These are phyloP conservation scores for Huntiella moniliformis DNA, from an alignment of 2,329 filamentous ascomycete genomes.

Conservation along the genomic window DNA sequence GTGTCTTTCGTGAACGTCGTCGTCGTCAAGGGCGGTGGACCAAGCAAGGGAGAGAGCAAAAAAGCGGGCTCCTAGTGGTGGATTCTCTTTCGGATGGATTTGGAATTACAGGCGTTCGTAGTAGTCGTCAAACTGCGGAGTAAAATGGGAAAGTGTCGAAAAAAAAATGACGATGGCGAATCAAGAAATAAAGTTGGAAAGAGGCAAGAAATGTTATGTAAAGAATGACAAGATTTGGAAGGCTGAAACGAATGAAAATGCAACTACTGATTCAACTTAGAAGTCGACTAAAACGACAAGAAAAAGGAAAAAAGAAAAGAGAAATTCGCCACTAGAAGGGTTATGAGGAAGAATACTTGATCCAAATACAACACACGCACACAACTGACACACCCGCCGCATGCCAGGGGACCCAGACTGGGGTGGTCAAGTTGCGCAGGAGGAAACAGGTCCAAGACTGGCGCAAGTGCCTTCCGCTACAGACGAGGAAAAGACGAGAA, in stretches of 20 bases:
- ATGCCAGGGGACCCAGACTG: too few relatives aligned
- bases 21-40: neutral
- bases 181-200: neutral
- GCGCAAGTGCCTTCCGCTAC: neutral
- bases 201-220: neutral
- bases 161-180: neutral
- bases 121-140: neutral
- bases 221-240: neutral
- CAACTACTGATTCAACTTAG: neutral
- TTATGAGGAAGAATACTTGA: neutral
- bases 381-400: too few relatives aligned
- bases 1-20: neutral
- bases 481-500: too few relatives aligned
- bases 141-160: neutral
- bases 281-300: neutral
- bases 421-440: too few relatives aligned
- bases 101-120: neutral
- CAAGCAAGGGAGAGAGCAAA: neutral
- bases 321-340: neutral
- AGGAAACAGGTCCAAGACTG: conserved; percentile 1
- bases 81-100: neutral
- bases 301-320: conserved; percentile 1
- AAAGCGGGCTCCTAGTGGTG: neutral
- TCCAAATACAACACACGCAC: too few relatives aligned
- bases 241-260: too few relatives aligned